Evolutionary conservation across 176 grass and related monocot genomes (phyloP), one percentile per base, ranked within the genome.

Genomic region (Bothriochloa decipiens): DNA sequence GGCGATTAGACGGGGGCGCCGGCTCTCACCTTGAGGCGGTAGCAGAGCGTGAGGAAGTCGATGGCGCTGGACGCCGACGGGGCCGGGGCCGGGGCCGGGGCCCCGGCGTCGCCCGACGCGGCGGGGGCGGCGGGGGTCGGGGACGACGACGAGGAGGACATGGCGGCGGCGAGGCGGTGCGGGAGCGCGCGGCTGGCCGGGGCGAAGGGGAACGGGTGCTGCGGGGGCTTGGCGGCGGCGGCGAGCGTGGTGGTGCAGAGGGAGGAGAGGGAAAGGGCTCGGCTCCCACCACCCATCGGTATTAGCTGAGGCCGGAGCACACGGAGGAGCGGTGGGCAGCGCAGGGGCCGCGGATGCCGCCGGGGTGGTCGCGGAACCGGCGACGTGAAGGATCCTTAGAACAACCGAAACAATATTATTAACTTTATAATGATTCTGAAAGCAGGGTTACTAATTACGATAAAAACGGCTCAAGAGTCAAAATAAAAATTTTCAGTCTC

Each of bases 1-100:
- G 8, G 25, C 72, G 66, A 60, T 5, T 62, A 23, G 4, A 9
- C 13, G 1, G 68, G 16, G 9, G 62, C 61, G 23, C 23, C 15
- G 4, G 12, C 25, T 11, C 64, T 69, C 15, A 99, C 97, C 97
- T 99, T 94, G 74, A 96, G 97, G 81, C 97, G 97, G 79, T 94
- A 86, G 88, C 93, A 96, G 88, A 99, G 93, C 65, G 93, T 91
- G 82, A 99, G 93, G 87, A 99, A 96, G 83, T 96, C 93, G 85
- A 99, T 94, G 86, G 88, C 84, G 67, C 61, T 91, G 77, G 91
- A 80, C 10, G 92, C 80, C 8, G 94, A 79, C 76, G 80, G 62
- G 7, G 72, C 62, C 76, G 80, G 62, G 7, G 72, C 62, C 3
- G 80, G 42, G 8, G 77, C 22, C 29, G 18, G 18, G 52, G 52